Evolutionary conservation across 768 basidiomycete genomes (phyloP).

Genomic region (Xanthoconium purpureum): DNA sequence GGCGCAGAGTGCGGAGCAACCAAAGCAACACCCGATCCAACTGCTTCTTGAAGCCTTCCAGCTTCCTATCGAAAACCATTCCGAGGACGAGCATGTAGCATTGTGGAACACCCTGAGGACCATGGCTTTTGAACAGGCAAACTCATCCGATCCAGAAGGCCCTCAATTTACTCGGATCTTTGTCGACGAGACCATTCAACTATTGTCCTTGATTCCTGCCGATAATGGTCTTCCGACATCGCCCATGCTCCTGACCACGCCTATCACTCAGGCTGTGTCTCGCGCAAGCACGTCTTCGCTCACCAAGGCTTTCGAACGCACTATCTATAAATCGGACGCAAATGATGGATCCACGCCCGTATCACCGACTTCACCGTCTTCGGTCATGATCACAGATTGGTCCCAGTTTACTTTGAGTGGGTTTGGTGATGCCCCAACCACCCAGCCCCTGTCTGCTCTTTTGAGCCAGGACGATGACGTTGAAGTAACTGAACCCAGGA

Average conservation of each 20-base stretch:
- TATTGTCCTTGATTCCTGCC: constrained; percentile 49
- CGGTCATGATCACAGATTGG: constrained; percentile 51
- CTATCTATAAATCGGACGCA: constrained; percentile 5
- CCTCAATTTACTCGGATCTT: constrained; percentile 52
- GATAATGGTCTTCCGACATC: constrained; percentile 33
- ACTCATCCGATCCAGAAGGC: constrained; percentile 26
- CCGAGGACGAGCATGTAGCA: constrained; percentile 34
- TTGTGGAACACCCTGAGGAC: constrained; percentile 58
- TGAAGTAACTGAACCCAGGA: constrained; percentile 47
- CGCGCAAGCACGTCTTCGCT: constrained; percentile 34
- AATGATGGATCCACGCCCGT: constrained; percentile 21
- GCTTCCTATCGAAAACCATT: constrained; percentile 29
- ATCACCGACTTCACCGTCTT: constrained; percentile 31
- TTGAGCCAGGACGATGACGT: constrained; percentile 64
- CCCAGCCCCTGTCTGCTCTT: constrained; percentile 49
- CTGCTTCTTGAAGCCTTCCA: constrained; percentile 65
- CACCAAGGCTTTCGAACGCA: constrained; percentile 27
- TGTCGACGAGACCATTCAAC: constrained; percentile 62
- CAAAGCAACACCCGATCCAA: constrained; percentile 52
- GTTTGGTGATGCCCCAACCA: constrained; percentile 43
- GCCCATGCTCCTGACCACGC: constrained; percentile 30
- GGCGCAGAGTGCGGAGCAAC: constrained; percentile 31
- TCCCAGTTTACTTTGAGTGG: constrained; percentile 64
- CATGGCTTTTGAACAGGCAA: constrained; percentile 34
- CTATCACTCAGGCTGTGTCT: constrained; percentile 32